Evolutionary conservation across 805 yeast genomes (phyloP).

Genomic region (Monosporozyma aerobia): DNA sequence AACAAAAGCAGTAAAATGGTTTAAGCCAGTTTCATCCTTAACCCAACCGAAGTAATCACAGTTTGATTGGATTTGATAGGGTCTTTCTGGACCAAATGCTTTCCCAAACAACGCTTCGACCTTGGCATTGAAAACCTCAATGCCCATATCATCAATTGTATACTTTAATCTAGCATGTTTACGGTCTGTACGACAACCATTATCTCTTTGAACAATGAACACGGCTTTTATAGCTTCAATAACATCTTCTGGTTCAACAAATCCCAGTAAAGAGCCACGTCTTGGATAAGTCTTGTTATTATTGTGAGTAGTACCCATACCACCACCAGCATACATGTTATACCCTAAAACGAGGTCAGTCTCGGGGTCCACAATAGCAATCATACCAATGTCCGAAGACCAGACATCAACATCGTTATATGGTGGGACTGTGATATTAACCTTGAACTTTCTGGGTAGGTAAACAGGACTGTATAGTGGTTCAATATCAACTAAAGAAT

Average conservation of each 20-base stretch:
- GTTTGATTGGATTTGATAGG: slow-evolving; percentile 75
- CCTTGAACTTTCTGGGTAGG: slow-evolving; percentile 91
- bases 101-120: slow-evolving; percentile 80
- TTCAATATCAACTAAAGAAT: slow-evolving; percentile 71
- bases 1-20: slow-evolving; percentile 88
- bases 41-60: slow-evolving; percentile 92
- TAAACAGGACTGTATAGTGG: slow-evolving; percentile 83
- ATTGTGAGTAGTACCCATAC: slow-evolving; percentile 98
- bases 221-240: slow-evolving; percentile 79
- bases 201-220: slow-evolving; percentile 88
- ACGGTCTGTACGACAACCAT: slow-evolving; percentile 92
- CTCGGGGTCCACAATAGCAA: slow-evolving; percentile 67
- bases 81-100: slow-evolving; percentile 58
- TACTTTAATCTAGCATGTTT: slow-evolving; percentile 97
- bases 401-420: slow-evolving; percentile 94
- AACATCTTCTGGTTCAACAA: slow-evolving; percentile 54
- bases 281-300: slow-evolving; percentile 95
- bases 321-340: slow-evolving; percentile 92
- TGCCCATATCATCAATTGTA: slow-evolving; percentile 90
- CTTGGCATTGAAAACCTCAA: slow-evolving; percentile 65
- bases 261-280: slow-evolving; percentile 84
- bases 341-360: slow-evolving; percentile 62
- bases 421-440: slow-evolving; percentile 92
- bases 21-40: slow-evolving; percentile 69
- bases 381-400: slow-evolving; percentile 88